Percentiles rank a stretch among this genome's conserved stretches.
These are phyloP conservation scores for Phytophthora cryptogea DNA, from an alignment of 352 stramenopile species.

Conservation along the genomic window DNA sequence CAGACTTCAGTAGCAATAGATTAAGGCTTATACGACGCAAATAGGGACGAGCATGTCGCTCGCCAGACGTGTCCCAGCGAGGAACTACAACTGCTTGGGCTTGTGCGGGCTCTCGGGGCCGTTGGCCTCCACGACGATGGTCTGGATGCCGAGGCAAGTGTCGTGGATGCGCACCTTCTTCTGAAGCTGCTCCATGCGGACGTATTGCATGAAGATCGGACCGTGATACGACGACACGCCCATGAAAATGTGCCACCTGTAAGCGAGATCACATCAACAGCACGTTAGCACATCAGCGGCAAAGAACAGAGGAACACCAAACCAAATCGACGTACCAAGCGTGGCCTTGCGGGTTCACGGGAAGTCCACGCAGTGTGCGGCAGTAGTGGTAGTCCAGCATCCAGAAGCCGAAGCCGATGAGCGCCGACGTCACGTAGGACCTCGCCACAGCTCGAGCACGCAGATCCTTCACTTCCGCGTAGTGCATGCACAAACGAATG, in stretches of 20 bases:
- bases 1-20: too few relatives aligned
- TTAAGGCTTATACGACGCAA: background rate
- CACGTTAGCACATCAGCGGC: background rate
- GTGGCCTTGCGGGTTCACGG: conserved; percentile 80
- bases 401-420: conserved; percentile 77
- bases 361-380: conserved; percentile 49
- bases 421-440: conserved; percentile 61
- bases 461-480: conserved; percentile 55
- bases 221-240: conserved; percentile 56
- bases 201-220: conserved; percentile 87
- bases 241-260: conserved; percentile 19
- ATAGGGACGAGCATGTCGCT: background rate
- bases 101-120: conserved; percentile 24
- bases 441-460: conserved; percentile 58
- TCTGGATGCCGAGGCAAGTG: conserved; percentile 63
- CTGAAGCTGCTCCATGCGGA: conserved; percentile 77
- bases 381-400: conserved; percentile 87
- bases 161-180: conserved; percentile 59
- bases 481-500: conserved; percentile 61
- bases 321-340: conserved; percentile 46
- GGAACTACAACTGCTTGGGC: conserved; percentile 39
- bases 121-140: conserved; percentile 56
- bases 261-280: background rate
- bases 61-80: background rate
- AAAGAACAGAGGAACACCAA: background rate